Evolutionary conservation across 2,329 filamentous ascomycete species (phyloP), one percentile per base, ranked within the genome.

Genomic region (Amauroascus niger): DNA sequence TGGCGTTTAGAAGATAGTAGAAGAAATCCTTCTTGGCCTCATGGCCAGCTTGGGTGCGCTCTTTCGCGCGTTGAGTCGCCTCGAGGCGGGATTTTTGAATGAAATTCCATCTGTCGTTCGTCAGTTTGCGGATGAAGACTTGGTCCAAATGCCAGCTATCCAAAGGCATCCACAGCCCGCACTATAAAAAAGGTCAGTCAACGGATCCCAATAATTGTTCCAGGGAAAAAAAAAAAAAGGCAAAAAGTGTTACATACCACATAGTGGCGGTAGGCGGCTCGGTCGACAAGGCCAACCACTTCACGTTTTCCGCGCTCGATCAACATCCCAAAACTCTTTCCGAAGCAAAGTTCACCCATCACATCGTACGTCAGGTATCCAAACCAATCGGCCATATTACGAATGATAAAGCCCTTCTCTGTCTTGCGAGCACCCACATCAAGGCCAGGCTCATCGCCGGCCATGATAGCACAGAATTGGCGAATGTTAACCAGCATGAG

Each of bases 231-330:
- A n/a, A n/a, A n/a, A n/a, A n/a, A n/a, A n/a, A 32, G 28, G 35
- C 41, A 28, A 18, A 30, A 16, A 80, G 86, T 64, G 87, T 83
- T 20, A 49, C 56, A 53, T 48, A 55, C 58, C 47, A 59, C 58
- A 49, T 65, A 69, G 16, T 64, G 60, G 55, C 83, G 75, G 48
- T 82, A 83, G 0, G 83, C 82, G 22, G 84, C 84, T 24, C 80
- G 77, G 59, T 82, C 81, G 13, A 88, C 80, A 37, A 88, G 68
- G 20, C 81, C 77, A 49, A 86, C 75, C 20, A 84, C 82, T 58
- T 85, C 84, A 26, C 83, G 81, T 77, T 57, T 69, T 53, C 60
- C 68, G 53, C 64, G 71, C 59, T 65, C 62, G 37, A 71, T 56
- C 55, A 77, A 63, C 73, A 77, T 76, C 13, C 57, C 57, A 24